Evolutionary conservation across 2,329 filamentous ascomycete genomes (phyloP).

Genomic region (Fusarium cyanostomum): DNA sequence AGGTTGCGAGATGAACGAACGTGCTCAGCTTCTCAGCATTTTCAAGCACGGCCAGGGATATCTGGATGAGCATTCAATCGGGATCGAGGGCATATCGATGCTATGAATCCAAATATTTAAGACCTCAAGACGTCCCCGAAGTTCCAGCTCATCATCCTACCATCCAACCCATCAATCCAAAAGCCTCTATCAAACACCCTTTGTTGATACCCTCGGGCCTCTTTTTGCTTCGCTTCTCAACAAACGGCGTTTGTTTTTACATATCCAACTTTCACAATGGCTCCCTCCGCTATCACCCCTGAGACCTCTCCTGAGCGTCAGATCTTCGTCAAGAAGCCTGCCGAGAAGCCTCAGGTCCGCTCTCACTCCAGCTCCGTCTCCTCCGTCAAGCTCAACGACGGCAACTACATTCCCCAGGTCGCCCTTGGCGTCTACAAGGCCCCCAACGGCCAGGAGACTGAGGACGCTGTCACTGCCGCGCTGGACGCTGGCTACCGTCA

Average conservation of each 20-base stretch:
- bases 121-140: slow-evolving; percentile 11
- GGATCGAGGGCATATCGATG: slow-evolving; percentile 1
- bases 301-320: slow-evolving; percentile 47
- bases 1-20: slow-evolving; percentile 9
- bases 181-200: not conserved
- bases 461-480: slow-evolving; percentile 67
- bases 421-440: slow-evolving; percentile 60
- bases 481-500: slow-evolving; percentile 66
- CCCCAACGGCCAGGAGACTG: slow-evolving; percentile 64
- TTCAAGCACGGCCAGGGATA: slow-evolving; percentile 7
- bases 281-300: slow-evolving; percentile 49
- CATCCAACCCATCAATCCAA: not conserved
- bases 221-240: not conserved
- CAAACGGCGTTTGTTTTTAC: slow-evolving; percentile 5
- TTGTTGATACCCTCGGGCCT: slow-evolving; percentile 9
- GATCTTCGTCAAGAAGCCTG: slow-evolving; percentile 44
- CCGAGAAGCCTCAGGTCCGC: slow-evolving; percentile 25
- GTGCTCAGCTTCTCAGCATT: not conserved
- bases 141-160: slow-evolving; percentile 3
- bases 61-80: not conserved
- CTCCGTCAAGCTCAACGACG: slow-evolving; percentile 74
- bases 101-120: slow-evolving; percentile 31
- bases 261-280: slow-evolving; percentile 42
- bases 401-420: slow-evolving; percentile 73
- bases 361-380: slow-evolving; percentile 42